Conservation (phyloP, 1,139 yeast species). For the Chernovozyma sophiae-reginae region DNA sequence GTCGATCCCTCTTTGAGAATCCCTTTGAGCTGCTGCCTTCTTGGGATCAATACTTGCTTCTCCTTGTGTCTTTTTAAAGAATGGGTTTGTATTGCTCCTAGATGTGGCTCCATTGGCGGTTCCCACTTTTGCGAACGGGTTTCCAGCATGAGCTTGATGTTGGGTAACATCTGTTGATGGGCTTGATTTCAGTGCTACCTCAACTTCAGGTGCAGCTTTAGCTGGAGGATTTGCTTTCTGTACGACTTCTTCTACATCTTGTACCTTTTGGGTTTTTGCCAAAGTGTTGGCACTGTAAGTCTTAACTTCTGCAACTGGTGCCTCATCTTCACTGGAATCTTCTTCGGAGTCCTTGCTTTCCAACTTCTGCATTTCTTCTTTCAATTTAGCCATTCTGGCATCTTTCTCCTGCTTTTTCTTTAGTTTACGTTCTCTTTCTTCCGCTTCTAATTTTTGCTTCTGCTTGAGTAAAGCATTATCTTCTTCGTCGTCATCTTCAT, state of each 20-base stretch:
- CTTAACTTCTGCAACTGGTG: conserved; percentile 20
- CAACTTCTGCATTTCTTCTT: conserved; percentile 61
- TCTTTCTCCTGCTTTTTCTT: conserved; percentile 52
- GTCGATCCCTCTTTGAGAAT: conserved; percentile 56
- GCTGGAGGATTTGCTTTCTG: too few species aligned
- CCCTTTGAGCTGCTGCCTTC: conserved; percentile 61
- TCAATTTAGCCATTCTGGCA: conserved; percentile 55
- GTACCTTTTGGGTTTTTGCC: neutral
- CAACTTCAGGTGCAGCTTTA: conserved; percentile 7
- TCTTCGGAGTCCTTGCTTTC: conserved; percentile 32
- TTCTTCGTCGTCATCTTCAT: conserved; percentile 46
- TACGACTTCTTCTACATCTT: too few species aligned
- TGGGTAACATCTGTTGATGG: conserved; percentile 2
- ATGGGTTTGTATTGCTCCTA: conserved; percentile 29
- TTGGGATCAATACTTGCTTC: conserved; percentile 41
- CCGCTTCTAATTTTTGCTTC: conserved; percentile 46
- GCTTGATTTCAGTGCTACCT: conserved; percentile 7
- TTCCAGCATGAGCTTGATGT: conserved; percentile 24
- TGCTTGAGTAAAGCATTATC: conserved; percentile 43
- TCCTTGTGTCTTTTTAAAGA: conserved; percentile 45
- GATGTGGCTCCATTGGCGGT: conserved; percentile 10
- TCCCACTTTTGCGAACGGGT: conserved; percentile 35
- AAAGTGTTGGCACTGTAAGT: neutral
- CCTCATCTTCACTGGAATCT: conserved; percentile 33
- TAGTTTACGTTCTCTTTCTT: conserved; percentile 44